Percentiles rank a stretch among this genome's conserved stretches.
These are phyloP conservation scores for Cladosporium velox DNA, from an alignment of 2,329 filamentous ascomycete species.

Conservation along the genomic window DNA sequence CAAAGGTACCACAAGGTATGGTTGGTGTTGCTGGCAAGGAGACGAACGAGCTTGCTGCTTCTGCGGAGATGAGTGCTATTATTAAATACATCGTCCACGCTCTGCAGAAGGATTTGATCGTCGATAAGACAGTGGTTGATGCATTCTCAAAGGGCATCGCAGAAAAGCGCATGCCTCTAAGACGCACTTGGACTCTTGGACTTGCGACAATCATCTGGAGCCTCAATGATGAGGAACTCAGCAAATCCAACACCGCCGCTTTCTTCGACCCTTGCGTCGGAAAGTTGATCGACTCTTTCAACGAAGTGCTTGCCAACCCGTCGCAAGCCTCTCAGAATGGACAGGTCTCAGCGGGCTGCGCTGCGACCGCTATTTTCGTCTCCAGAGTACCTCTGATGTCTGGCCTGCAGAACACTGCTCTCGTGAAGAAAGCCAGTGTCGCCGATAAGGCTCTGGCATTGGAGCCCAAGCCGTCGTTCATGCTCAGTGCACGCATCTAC, in stretches of 20 bases:
- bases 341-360: constrained; percentile 75
- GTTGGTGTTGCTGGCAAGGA: constrained; percentile 75
- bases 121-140: constrained; percentile 69
- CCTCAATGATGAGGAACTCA: constrained; percentile 50
- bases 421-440: constrained; percentile 65
- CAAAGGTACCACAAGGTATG: constrained; percentile 67
- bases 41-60: constrained; percentile 80
- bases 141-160: constrained; percentile 76
- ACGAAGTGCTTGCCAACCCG: constrained; percentile 77
- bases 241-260: constrained; percentile 48
- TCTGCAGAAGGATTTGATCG: constrained; percentile 59
- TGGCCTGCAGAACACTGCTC: constrained; percentile 56
- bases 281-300: constrained; percentile 70
- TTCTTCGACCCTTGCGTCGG: constrained; percentile 54
- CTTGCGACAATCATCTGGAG: constrained; percentile 70
- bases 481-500: constrained; percentile 83
- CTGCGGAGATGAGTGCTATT: constrained; percentile 73
- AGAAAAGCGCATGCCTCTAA: constrained; percentile 79
- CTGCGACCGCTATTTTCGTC: constrained; percentile 65
- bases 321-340: constrained; percentile 78
- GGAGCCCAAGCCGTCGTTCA: constrained; percentile 82
- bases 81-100: constrained; percentile 65
- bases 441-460: constrained; percentile 66
- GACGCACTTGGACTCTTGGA: constrained; percentile 77
- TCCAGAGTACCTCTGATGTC: constrained; percentile 54